Evolutionary conservation across 129 eudicot genomes (phyloP).

Genomic region (Calendula officinalis): DNA sequence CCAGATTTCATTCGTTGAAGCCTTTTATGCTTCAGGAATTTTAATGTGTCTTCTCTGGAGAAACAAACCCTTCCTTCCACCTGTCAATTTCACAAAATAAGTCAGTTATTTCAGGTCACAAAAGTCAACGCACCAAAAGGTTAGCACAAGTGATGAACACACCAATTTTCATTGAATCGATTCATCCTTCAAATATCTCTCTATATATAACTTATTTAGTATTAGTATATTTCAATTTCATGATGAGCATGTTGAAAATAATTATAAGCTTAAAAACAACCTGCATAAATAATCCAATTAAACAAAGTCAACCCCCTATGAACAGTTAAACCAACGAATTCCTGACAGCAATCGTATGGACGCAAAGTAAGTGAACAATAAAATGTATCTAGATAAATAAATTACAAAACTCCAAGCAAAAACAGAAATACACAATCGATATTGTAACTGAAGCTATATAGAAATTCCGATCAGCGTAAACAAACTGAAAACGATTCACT

Average conservation of each 20-base stretch:
- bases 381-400: background rate
- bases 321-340: conserved; percentile 33
- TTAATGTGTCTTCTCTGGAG: conserved; percentile 76
- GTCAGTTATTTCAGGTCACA: conserved; percentile 3
- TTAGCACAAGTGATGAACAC: background rate
- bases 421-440: background rate
- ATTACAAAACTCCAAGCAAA: conserved; percentile 12
- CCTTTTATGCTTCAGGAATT: conserved; percentile 75
- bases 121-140: conserved; percentile 1
- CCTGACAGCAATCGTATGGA: conserved; percentile 14
- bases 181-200: background rate
- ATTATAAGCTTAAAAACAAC: conserved; percentile 17
- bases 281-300: conserved; percentile 11
- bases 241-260: background rate
- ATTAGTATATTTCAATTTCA: background rate
- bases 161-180: background rate
- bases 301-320: conserved; percentile 33
- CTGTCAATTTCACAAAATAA: conserved; percentile 37
- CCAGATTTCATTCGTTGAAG: conserved; percentile 67
- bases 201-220: background rate
- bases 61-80: conserved; percentile 92
- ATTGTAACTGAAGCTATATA: conserved; percentile 1
- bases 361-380: conserved; percentile 18
- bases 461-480: background rate
- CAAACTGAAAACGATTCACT: conserved; percentile 19